These are phyloP conservation scores for Fallopia convolvulus DNA, from an alignment of 148 eudicot genomes.

Conservation along the genomic window DNA sequence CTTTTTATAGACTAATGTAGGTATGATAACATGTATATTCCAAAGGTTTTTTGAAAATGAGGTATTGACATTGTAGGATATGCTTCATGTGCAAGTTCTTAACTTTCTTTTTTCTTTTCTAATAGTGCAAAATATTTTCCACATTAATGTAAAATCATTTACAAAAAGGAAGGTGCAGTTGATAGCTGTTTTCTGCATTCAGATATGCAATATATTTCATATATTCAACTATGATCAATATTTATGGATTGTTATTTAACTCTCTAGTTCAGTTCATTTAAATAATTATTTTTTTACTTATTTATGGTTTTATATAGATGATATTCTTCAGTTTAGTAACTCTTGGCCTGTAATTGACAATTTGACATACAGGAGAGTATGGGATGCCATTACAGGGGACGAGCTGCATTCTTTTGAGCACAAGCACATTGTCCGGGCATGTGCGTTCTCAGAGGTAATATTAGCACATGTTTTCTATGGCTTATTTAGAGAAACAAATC, in stretches of 20 bases:
- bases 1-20: background rate
- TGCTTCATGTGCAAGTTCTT: background rate
- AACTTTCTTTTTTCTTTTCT: background rate
- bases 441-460: slow-evolving; percentile 84
- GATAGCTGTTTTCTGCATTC: background rate
- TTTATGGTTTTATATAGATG: background rate
- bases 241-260: background rate
- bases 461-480: background rate
- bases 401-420: slow-evolving; percentile 91
- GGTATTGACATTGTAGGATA: background rate
- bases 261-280: background rate
- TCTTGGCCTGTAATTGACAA: background rate
- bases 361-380: slow-evolving; percentile 61
- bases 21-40: background rate
- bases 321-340: background rate
- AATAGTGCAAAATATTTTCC: background rate
- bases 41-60: background rate
- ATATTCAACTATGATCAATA: background rate
- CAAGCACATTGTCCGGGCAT: slow-evolving; percentile 91
- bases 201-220: background rate
- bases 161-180: background rate
- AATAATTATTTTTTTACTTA: too few species aligned
- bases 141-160: background rate
- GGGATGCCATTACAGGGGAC: slow-evolving; percentile 97
- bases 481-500: background rate